These are phyloP conservation scores for Ammopiptanthus mongolicus DNA, from an alignment of 306 rosid species.

Conservation along the genomic window DNA sequence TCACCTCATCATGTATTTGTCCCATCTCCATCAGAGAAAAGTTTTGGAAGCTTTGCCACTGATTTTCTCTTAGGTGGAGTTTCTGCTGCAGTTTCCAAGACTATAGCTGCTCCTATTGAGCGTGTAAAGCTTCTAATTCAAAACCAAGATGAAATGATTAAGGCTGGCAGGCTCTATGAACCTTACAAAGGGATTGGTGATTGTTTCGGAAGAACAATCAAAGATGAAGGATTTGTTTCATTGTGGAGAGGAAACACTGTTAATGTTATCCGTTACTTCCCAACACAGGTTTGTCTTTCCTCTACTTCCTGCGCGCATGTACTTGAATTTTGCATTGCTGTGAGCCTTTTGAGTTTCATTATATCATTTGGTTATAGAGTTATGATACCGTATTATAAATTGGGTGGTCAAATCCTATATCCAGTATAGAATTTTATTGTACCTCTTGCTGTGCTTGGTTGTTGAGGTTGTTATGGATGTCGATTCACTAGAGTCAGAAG, in stretches of 20 bases:
- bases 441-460: no score
- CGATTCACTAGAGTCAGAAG: no score
- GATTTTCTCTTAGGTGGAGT: slow-evolving; percentile 84
- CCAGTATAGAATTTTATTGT: no score
- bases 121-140: slow-evolving; percentile 76
- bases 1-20: slow-evolving; percentile 49
- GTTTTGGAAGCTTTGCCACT: slow-evolving; percentile 38
- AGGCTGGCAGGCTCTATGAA: slow-evolving; percentile 57
- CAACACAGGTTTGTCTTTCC: slow-evolving; percentile 52
- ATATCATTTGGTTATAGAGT: not conserved
- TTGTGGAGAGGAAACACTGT: slow-evolving; percentile 75
- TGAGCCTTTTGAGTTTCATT: no score
- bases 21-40: slow-evolving; percentile 62
- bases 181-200: slow-evolving; percentile 76
- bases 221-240: slow-evolving; percentile 52
- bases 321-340: not conserved
- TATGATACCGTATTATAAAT: no score
- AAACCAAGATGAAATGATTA: slow-evolving; percentile 73
- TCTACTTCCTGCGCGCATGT: no score
- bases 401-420: no score
- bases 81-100: slow-evolving; percentile 75
- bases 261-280: slow-evolving; percentile 74
- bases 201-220: slow-evolving; percentile 55
- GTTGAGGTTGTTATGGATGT: no score
- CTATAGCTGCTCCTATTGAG: slow-evolving; percentile 74